Base-by-base conservation (phyloP, 169 alveolate genomes). In the Plasmodium sp. region DNA sequence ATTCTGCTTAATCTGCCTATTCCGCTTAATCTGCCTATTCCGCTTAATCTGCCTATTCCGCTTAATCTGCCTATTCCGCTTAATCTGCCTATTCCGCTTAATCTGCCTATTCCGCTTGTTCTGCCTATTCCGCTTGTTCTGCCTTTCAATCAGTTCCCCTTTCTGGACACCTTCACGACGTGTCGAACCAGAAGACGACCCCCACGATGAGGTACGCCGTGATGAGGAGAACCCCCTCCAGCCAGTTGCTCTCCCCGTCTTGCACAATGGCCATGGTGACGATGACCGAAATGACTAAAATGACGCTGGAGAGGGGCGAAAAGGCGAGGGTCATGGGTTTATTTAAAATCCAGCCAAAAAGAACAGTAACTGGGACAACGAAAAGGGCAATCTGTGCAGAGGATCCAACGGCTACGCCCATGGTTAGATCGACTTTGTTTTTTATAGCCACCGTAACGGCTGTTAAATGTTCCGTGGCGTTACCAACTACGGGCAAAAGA, bases 391-490 rank as follows among this genome's bases (percentile, higher is more conserved):
- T 97, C 94, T 96, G 98, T 51, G 98, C 97, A 16, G 98, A 96
- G 1, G 98, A 97, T 3, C 99, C 99, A 45, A 98, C 98, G 12
- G 99, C 99, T 36, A 98, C 98, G 48, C 98, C 98, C 96, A 98
- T 97, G 22, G 98, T 96, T 39, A 98, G 67, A 54, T 97, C 99
- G 4, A 97, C 98, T 79, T 97, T 98, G 90, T 98, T 97, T 86
- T 97, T 97, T 67, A 97, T 96, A 45, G 98, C 98, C 67, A 97
- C 98, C 16, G 98, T 95, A 48, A 97, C 97, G 4, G 98, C 98
- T 51, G 98, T 96, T 84, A 95, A 91, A 93, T 97, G 98, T 84
- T 97, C 98, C 58, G 98, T 97, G 18, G 98, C 98, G 75, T 97
- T 97, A 3, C 99, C 99, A 81, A 97, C 98, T 6, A 97, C 95